Conservation (phyloP, 371 early-diverging fungal species). For the Mucor racemosus region DNA sequence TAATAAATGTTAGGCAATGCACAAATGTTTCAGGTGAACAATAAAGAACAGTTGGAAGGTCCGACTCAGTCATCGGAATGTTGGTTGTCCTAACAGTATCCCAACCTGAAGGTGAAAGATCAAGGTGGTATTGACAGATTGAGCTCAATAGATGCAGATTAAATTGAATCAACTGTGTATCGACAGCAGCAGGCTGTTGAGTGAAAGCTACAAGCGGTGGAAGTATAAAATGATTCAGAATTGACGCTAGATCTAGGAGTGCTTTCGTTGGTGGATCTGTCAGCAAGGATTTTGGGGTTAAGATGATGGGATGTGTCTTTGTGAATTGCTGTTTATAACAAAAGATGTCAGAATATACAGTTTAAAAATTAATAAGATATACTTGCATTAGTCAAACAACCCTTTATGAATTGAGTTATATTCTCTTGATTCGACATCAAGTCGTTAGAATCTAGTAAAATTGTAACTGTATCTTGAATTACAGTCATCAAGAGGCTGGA, state of each 20-base stretch:
- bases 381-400: slow-evolving; percentile 14
- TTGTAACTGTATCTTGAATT: background rate
- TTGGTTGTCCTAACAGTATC: background rate
- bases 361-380: no score
- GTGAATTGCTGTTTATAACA: background rate
- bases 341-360: no score
- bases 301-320: slow-evolving; percentile 8
- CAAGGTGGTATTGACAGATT: background rate
- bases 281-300: slow-evolving; percentile 5
- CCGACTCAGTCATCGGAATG: background rate
- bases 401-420: slow-evolving; percentile 18
- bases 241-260: background rate
- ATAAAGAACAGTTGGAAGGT: slow-evolving; percentile 23
- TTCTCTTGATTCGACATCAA: background rate
- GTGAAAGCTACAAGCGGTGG: background rate
- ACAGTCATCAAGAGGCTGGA: background rate
- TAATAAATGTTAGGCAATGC: slow-evolving; percentile 10
- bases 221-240: background rate
- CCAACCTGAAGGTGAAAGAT: background rate
- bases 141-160: slow-evolving; percentile 1
- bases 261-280: background rate
- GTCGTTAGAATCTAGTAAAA: background rate
- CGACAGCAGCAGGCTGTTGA: background rate
- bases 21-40: slow-evolving; percentile 22
- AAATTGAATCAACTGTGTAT: background rate